Evolutionary conservation across 805 yeast species (phyloP).

Genomic region (Lachancea sp.): DNA sequence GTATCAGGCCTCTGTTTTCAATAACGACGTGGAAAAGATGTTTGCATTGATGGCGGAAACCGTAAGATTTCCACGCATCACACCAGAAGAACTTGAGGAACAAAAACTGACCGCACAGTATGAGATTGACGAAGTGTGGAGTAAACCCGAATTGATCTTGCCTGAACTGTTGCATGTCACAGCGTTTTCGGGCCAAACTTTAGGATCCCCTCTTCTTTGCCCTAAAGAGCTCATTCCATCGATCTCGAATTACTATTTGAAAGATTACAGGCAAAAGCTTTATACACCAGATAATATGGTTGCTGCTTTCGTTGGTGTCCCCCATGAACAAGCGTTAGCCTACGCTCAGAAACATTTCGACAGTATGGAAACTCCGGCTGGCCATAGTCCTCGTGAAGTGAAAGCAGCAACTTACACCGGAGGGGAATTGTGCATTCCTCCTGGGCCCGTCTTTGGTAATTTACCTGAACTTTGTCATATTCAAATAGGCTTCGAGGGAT

Average conservation of each 20-base stretch:
- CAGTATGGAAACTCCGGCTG: constrained; percentile 39
- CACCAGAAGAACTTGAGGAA: constrained; percentile 65
- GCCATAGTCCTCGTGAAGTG: constrained; percentile 23
- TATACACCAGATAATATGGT: constrained; percentile 78
- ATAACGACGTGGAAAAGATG: constrained; percentile 76
- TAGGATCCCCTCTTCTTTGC: constrained; percentile 83
- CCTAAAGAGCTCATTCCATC: constrained; percentile 60
- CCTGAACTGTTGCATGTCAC: constrained; percentile 88
- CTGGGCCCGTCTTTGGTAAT: constrained; percentile 52
- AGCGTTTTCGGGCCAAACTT: constrained; percentile 64
- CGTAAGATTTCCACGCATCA: constrained; percentile 59
- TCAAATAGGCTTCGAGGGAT: constrained; percentile 83
- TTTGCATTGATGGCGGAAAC: constrained; percentile 71
- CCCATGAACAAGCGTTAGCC: constrained; percentile 59
- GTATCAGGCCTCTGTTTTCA: constrained; percentile 93
- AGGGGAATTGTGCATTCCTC: constrained; percentile 49
- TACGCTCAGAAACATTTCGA: constrained; percentile 61
- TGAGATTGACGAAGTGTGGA: constrained; percentile 77
- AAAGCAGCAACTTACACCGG: constrained; percentile 49
- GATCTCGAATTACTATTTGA: constrained; percentile 47
- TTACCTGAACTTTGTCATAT: constrained; percentile 78
- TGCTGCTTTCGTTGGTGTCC: constrained; percentile 82
- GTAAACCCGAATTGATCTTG: constrained; percentile 73
- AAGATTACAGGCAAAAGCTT: constrained; percentile 55
- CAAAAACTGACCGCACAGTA: constrained; percentile 68